Base-by-base conservation (phyloP, 768 basidiomycete genomes). In the Rhizopogon rudus region DNA sequence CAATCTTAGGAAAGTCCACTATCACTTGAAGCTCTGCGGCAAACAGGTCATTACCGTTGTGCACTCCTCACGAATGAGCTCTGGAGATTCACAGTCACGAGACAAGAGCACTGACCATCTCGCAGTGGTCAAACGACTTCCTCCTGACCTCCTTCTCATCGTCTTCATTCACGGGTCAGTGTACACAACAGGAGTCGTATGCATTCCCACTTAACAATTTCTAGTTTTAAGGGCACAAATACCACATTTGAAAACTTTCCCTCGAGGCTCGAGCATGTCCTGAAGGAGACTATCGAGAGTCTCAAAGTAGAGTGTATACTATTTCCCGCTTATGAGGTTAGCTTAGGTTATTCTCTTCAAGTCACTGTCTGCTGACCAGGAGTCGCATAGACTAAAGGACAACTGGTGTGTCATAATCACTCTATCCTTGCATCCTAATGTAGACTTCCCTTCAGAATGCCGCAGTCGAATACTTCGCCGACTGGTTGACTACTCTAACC, bases 401-500 rank as follows among this genome's bases (percentile, higher is more conserved):
- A 94, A 53, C 72, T 97, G 69, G 93, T 94, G 65, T 61, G 84
- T 75, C 25, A 46, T 56, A 41, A 53, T 37, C 44, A 35, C 41
- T 17, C 33, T 16, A 51, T 37, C n/a, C 17, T 31, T 40, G 42
- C 28, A 20, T 14, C 3, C 44, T 53, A 31, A 50, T 52, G 31
- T 45, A 52, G 44, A 59, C 43, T 42, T 43, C 52, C 39, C 52
- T 49, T 29, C 59, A 94, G 92, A 81, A 78, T 44, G 85, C 85
- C 65, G 92, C 94, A 13, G 88, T 93, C 3, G 81, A 87, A 31
- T 82, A 83, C 7, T 95, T 97, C 68, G 83, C 91, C 7, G 93
- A 96, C 65, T 97, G 94, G 95, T 80, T 97, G 42, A 88, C 91
- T 1, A 88, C 83, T n/a, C 71, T 91, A 20, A 91, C 88, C 5